Evolutionary conservation across 768 basidiomycete genomes (phyloP).

Genomic region (Mycena alexandri): DNA sequence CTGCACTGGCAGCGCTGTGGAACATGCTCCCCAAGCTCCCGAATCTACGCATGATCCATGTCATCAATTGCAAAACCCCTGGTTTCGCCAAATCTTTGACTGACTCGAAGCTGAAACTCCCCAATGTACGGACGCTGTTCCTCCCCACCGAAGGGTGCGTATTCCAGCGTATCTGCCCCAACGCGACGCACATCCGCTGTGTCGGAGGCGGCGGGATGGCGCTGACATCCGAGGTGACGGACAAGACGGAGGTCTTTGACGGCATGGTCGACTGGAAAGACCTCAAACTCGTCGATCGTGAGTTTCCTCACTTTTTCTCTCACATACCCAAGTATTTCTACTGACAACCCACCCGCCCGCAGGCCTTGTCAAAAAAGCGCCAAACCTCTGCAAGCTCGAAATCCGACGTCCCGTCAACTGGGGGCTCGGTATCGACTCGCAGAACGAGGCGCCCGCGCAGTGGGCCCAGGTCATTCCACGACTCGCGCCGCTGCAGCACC

Average conservation of each 20-base stretch:
- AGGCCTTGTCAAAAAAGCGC: slow-evolving; percentile 33
- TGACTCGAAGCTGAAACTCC: slow-evolving; percentile 21
- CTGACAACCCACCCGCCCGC: no score
- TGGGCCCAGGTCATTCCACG: slow-evolving; percentile 27
- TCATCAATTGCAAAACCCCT: slow-evolving; percentile 26
- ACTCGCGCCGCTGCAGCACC: slow-evolving; percentile 19
- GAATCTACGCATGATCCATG: slow-evolving; percentile 32
- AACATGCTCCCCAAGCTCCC: slow-evolving; percentile 32
- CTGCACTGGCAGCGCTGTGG: slow-evolving; percentile 21
- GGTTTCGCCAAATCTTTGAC: slow-evolving; percentile 26
- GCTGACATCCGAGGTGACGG: slow-evolving; percentile 22
- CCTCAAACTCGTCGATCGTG: slow-evolving; percentile 16
- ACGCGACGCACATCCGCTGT: slow-evolving; percentile 30
- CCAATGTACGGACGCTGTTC: slow-evolving; percentile 27
- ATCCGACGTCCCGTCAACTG: slow-evolving; percentile 25
- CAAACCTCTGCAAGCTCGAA: slow-evolving; percentile 27
- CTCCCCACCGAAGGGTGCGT: slow-evolving; percentile 11
- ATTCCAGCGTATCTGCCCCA: slow-evolving; percentile 28
- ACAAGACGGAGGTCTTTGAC: slow-evolving; percentile 26
- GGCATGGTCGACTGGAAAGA: slow-evolving; percentile 32
- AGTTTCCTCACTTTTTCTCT: neutral
- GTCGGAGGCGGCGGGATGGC: slow-evolving; percentile 21
- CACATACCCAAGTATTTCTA: neutral
- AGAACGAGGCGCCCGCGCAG: slow-evolving; percentile 3
- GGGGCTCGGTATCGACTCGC: slow-evolving; percentile 7